Conservation (phyloP, 2,329 filamentous ascomycete genomes). For the Colletotrichum tofieldiae region DNA sequence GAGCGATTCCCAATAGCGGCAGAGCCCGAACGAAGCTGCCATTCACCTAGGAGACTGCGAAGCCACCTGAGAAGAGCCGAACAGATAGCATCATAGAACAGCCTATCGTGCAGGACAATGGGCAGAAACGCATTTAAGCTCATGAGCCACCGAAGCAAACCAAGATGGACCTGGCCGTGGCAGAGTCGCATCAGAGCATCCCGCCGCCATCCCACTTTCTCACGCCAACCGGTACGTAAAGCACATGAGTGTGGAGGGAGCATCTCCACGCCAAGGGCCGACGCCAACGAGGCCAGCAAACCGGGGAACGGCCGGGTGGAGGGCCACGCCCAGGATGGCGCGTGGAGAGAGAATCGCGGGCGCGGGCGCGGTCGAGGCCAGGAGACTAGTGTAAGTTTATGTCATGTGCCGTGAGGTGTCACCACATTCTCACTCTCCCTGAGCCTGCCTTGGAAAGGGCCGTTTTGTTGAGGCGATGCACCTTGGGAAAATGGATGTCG, state of each 20-base stretch:
- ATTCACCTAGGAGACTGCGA: not conserved
- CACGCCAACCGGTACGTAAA: constrained; percentile 20
- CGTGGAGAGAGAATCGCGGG: constrained; percentile 33
- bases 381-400: constrained; percentile 31
- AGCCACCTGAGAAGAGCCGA: not conserved
- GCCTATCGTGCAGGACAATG: not conserved
- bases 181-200: constrained; percentile 19
- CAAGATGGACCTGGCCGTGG: not conserved
- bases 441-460: constrained; percentile 7
- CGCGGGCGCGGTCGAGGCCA: constrained; percentile 26
- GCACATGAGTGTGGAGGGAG: constrained; percentile 19
- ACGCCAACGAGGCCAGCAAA: constrained; percentile 33
- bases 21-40: not conserved
- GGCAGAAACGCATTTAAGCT: constrained; percentile 15
- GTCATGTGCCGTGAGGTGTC: constrained; percentile 40
- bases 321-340: constrained; percentile 33
- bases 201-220: constrained; percentile 1
- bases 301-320: constrained; percentile 38
- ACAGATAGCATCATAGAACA: not conserved
- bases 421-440: constrained; percentile 35
- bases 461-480: constrained; percentile 37
- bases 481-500: constrained; percentile 6
- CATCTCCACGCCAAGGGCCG: constrained; percentile 37
- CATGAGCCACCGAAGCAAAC: constrained; percentile 4
- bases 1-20: not conserved